A percentile compares a stretch with the other conserved stretches of the same genome.
Evolutionary conservation across 306 rosid genomes (phyloP).

Genomic region (Cucumis melo): DNA sequence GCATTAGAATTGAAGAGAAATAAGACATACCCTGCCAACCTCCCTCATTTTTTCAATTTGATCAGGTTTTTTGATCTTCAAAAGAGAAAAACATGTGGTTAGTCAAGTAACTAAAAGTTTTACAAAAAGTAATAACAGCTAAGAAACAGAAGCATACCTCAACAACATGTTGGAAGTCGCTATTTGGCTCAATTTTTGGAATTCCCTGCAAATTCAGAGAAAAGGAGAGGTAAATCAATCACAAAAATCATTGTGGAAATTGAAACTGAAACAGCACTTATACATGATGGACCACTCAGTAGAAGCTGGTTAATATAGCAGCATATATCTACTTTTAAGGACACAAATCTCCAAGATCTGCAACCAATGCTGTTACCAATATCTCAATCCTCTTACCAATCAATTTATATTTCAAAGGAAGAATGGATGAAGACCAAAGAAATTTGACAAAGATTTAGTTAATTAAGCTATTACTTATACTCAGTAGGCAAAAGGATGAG

Average conservation of each 20-base stretch:
- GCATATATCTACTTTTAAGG: not conserved
- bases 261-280: not conserved
- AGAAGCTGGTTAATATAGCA: not conserved
- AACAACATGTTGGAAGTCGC: constrained; percentile 61
- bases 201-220: constrained; percentile 38
- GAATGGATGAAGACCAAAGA: not conserved
- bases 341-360: not conserved
- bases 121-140: not conserved
- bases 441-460: not conserved
- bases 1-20: not conserved
- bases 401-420: not conserved
- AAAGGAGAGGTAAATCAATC: constrained; percentile 6
- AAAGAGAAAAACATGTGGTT: constrained; percentile 2
- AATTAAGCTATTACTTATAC: not conserved
- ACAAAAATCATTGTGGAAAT: not conserved
- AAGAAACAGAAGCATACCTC: constrained; percentile 40
- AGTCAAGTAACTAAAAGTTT: not conserved
- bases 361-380: not conserved
- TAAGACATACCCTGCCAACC: constrained; percentile 48
- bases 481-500: too few species aligned
- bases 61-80: constrained; percentile 65
- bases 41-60: constrained; percentile 79
- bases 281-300: not conserved
- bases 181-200: constrained; percentile 72
- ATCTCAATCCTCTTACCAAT: not conserved